Percentiles rank a stretch among this genome's conserved stretches.
Evolutionary conservation across 1,139 yeast genomes (phyloP).

Genomic region (Hyphopichia pseudoburtonii): DNA sequence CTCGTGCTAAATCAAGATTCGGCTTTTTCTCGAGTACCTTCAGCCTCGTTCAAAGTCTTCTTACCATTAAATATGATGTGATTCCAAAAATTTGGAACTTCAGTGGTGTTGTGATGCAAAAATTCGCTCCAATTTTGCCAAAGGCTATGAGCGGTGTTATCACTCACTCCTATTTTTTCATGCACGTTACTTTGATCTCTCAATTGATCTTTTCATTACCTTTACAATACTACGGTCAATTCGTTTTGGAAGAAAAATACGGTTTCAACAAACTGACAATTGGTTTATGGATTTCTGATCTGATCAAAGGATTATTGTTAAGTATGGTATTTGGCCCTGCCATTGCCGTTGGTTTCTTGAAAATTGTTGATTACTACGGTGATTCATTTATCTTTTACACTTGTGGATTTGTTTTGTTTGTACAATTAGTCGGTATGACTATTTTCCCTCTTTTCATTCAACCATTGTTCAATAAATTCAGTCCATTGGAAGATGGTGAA

Average conservation of each 20-base stretch:
- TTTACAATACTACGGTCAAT: conserved; percentile 68
- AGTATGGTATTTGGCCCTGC: conserved; percentile 68
- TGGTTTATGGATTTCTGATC: conserved; percentile 69
- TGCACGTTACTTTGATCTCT: conserved; percentile 28
- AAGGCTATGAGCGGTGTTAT: conserved; percentile 53
- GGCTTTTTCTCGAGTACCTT: conserved; percentile 56
- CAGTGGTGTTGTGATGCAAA: conserved; percentile 43
- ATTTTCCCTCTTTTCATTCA: conserved; percentile 80
- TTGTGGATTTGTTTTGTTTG: conserved; percentile 66
- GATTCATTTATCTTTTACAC: conserved; percentile 78
- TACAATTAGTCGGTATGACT: conserved; percentile 73
- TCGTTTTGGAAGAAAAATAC: conserved; percentile 86
- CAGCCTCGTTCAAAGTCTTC: conserved; percentile 55
- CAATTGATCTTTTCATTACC: conserved; percentile 58
- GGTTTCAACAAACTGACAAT: conserved; percentile 89
- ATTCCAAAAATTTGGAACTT: conserved; percentile 69
- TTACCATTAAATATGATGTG: conserved; percentile 58
- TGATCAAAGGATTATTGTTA: conserved; percentile 58
- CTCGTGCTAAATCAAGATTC: conserved; percentile 78
- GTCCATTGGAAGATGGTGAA: conserved; percentile 89
- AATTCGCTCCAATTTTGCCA: conserved; percentile 36
- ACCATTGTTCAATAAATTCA: conserved; percentile 88
- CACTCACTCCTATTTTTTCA: conserved; percentile 68
- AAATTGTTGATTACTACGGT: conserved; percentile 78
- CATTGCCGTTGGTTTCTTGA: conserved; percentile 69